These are phyloP conservation scores for Sporormia fimetaria DNA, from an alignment of 495 filamentous ascomycete species.

Conservation along the genomic window DNA sequence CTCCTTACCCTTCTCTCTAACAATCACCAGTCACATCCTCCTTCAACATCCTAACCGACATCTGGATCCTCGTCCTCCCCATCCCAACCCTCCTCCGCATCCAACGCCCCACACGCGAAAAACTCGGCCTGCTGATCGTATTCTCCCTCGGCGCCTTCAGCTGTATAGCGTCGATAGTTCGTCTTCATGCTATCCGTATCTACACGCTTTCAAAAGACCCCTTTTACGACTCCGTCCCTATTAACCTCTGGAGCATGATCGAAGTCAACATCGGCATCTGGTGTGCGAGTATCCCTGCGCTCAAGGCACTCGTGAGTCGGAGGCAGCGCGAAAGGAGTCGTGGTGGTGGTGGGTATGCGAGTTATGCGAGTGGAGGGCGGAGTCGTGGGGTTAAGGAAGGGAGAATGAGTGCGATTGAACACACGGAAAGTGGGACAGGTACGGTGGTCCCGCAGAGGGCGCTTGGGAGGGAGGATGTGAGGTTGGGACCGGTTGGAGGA, in stretches of 20 bases:
- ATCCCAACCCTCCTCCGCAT: conserved; percentile 37
- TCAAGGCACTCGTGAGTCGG: conserved; percentile 32
- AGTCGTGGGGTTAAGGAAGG: no score
- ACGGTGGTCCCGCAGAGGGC: no score
- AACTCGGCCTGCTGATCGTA: conserved; percentile 38
- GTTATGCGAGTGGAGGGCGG: no score
- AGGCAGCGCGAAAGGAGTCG: conserved; percentile 31
- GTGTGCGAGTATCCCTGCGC: conserved; percentile 36
- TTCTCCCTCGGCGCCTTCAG: conserved; percentile 41
- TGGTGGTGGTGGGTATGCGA: no score
- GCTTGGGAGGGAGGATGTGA: no score
- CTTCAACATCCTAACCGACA: conserved; percentile 43
- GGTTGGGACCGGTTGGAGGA: no score
- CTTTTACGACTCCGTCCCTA: conserved; percentile 32
- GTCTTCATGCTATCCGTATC: conserved; percentile 35
- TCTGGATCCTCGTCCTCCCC: conserved; percentile 43
- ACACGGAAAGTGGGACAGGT: no score
- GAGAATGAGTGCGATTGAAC: no score
- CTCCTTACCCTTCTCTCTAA: not conserved
- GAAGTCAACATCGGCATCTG: conserved; percentile 41
- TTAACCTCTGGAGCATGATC: conserved; percentile 38
- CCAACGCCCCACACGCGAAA: conserved; percentile 37
- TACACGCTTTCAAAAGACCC: conserved; percentile 23
- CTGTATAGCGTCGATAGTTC: conserved; percentile 35
- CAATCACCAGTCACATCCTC: conserved; percentile 33